These are phyloP conservation scores for Pseudogymnoascus sp. DNA, from an alignment of 2,329 filamentous ascomycete species.

Conservation along the genomic window DNA sequence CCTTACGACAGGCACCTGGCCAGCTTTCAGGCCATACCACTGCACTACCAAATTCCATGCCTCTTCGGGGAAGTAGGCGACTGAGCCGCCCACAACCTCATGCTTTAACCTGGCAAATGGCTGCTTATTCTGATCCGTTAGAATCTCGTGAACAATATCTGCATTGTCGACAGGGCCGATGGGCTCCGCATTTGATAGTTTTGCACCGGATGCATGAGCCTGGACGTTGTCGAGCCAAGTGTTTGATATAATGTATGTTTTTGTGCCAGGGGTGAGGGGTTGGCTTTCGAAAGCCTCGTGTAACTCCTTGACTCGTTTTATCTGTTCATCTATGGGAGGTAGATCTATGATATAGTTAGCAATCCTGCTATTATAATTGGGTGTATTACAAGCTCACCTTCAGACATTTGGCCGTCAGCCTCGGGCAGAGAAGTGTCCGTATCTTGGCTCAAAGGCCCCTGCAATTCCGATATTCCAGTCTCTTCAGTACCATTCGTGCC, in stretches of 20 bases:
- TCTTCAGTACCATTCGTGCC: not conserved
- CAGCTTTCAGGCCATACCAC: constrained; percentile 71
- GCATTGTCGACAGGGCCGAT: constrained; percentile 77
- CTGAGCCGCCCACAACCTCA: constrained; percentile 60
- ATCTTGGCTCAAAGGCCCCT: not conserved
- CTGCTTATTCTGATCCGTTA: constrained; percentile 40
- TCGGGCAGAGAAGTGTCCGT: not conserved
- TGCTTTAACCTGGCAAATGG: constrained; percentile 67
- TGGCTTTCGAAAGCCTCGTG: constrained; percentile 38
- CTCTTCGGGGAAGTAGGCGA: constrained; percentile 65
- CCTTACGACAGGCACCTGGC: constrained; percentile 64
- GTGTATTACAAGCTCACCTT: not conserved
- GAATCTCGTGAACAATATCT: constrained; percentile 60
- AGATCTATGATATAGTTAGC: constrained; percentile 15
- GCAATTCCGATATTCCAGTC: not conserved
- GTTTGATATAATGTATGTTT: constrained; percentile 69
- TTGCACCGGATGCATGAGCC: constrained; percentile 52
- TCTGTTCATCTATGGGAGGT: constrained; percentile 58
- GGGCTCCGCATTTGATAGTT: constrained; percentile 50
- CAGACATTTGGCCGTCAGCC: not conserved
- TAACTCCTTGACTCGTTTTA: constrained; percentile 60
- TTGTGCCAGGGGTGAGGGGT: constrained; percentile 30
- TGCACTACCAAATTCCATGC: constrained; percentile 74
- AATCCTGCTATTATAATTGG: not conserved
- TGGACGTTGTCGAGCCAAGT: constrained; percentile 70